These are phyloP conservation scores for Cyberlindnera xylosilytica DNA, from an alignment of 805 yeast species.

Conservation along the genomic window DNA sequence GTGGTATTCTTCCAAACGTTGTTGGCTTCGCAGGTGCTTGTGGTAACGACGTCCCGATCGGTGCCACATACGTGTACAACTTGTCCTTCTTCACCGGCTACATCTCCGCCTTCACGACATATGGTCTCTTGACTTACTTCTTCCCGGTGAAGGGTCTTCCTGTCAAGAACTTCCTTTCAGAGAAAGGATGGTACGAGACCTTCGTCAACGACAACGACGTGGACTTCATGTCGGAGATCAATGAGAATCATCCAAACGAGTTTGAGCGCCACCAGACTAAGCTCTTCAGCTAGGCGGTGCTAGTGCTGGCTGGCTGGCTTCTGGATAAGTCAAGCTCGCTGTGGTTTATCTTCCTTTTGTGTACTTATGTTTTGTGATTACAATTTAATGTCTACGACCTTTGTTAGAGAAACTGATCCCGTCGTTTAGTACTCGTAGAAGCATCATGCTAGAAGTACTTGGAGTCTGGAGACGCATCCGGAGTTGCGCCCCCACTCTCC, in stretches of 20 bases:
- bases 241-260: slow-evolving; percentile 23
- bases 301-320: neutral
- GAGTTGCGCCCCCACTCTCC: too few species aligned
- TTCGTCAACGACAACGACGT: slow-evolving; percentile 14
- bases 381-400: too few species aligned
- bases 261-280: slow-evolving; percentile 12
- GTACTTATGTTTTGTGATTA: too few species aligned
- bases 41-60: slow-evolving; percentile 69
- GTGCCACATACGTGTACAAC: slow-evolving; percentile 72
- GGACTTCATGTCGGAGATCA: slow-evolving; percentile 18
- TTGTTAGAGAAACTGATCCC: too few species aligned
- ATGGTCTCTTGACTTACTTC: slow-evolving; percentile 48
- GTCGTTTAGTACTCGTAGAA: too few species aligned
- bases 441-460: too few species aligned
- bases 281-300: neutral
- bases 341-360: neutral
- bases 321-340: too few species aligned
- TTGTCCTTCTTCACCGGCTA: slow-evolving; percentile 80
- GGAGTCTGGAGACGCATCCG: too few species aligned
- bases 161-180: slow-evolving; percentile 34
- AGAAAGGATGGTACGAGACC: slow-evolving; percentile 48
- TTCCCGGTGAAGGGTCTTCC: slow-evolving; percentile 54
- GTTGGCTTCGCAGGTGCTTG: slow-evolving; percentile 87
- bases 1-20: slow-evolving; percentile 80
- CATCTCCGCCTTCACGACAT: slow-evolving; percentile 50